Base-by-base conservation (phyloP, 495 filamentous ascomycete species). In the Neurospora sp. region DNA sequence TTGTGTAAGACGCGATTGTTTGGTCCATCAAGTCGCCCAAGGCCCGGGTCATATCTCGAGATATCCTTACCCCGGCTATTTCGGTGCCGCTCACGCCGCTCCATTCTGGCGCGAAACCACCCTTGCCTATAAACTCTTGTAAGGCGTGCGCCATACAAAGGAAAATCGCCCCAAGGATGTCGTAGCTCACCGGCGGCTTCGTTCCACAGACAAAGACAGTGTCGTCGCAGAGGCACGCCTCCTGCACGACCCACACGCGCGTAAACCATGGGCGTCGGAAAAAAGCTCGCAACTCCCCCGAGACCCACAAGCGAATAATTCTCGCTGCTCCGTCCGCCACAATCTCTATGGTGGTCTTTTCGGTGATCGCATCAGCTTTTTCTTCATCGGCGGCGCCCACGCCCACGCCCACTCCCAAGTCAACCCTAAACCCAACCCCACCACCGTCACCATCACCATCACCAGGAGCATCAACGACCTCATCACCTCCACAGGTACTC, bases 221-320 rank as follows among this genome's bases (percentile, higher is more conserved):
- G 27, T 77, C 74, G 31, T 22, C 22, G 16, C 77, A 70, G 8
- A 76, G 72, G 4, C 74, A 73, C 61, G 77, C 75, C 45, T 78
- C 78, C 41, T 81, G 80, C 7, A 80, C 75, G 42, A 80, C 73
- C 78, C 78, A 82, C 4, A 76, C 79, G 1, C 80, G 73, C 9
- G 39, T 65, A 47, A 81, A 82, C 79, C 80, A 82, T 8, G 69
- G 45, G 39, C 78, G 47, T 16, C 69, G 61, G 3, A 81, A 75
- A 70, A 75, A 75, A 0, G 72, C 45, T 14, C 2, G 47, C 27
- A 8, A 72, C 65, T 4, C 18, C 27, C 12, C 40, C 65, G 4
- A 68, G 20, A 1, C 20, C 39, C 0, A 14, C 9, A 31, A 6
- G 4, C 5, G 47, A 27, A 6, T 1, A 31, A 59, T 0, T 7